A percentile compares a stretch with the other conserved stretches of the same genome.
phyloP scores from a whole-genome alignment of 2,329 filamentous ascomycete species.

The Tolypocladium tundrense region DNA sequence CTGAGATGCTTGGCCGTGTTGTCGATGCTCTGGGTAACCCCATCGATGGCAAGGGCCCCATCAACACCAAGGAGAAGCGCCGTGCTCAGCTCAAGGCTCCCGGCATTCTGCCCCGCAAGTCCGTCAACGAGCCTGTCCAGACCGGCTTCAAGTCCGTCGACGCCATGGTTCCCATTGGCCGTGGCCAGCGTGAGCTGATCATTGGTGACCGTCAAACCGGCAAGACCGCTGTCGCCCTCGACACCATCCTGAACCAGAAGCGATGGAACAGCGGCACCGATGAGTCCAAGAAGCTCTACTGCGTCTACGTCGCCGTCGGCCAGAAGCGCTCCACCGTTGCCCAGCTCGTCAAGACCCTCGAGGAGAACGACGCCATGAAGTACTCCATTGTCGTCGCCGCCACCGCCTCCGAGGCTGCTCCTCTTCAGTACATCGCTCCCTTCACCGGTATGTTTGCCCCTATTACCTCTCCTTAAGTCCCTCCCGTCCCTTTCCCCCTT shows the following conservation, averaged over 20 bases:
- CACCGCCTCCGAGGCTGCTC: slow-evolving; percentile 93
- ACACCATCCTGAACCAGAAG: slow-evolving; percentile 99
- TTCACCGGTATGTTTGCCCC: slow-evolving; percentile 56
- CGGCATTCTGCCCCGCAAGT: slow-evolving; percentile 92
- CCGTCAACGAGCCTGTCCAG: slow-evolving; percentile 98
- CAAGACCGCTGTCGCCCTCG: slow-evolving; percentile 97
- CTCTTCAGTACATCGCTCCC: slow-evolving; percentile 86
- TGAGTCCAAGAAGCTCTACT: slow-evolving; percentile 98
- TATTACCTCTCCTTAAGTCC: too few species aligned
- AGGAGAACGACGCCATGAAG: slow-evolving; percentile 99
- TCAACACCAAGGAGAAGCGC: slow-evolving; percentile 83
- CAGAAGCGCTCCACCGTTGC: slow-evolving; percentile 99
- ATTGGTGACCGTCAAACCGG: slow-evolving; percentile 99
- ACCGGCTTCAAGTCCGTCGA: slow-evolving; percentile 99
- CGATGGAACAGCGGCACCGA: slow-evolving; percentile 83
- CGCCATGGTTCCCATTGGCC: slow-evolving; percentile 98
- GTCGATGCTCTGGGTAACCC: slow-evolving; percentile 98
- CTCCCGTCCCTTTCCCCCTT: too few species aligned
- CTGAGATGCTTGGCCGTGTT: slow-evolving; percentile 92
- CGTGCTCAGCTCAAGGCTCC: slow-evolving; percentile 99
- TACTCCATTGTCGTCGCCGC: slow-evolving; percentile 90
- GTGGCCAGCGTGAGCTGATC: slow-evolving; percentile 99
- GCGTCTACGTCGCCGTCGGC: slow-evolving; percentile 96
- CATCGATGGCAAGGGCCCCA: slow-evolving; percentile 97
- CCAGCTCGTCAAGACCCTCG: slow-evolving; percentile 98